Evolutionary conservation across 2,329 filamentous ascomycete genomes (phyloP).

Genomic region (Fusarium falciforme): DNA sequence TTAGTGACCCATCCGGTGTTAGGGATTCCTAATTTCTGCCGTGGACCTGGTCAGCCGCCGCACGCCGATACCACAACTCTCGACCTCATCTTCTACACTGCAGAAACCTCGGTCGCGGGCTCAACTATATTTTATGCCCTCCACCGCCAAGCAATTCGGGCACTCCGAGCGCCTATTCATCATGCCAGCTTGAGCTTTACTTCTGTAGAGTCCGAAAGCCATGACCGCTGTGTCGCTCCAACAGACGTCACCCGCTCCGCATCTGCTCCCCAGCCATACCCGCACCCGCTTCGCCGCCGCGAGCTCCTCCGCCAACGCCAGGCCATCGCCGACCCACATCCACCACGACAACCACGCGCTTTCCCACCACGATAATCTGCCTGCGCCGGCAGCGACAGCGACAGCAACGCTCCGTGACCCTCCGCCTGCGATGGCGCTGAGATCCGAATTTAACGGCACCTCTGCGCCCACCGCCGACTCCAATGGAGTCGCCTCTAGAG

Average conservation of each 20-base stretch:
- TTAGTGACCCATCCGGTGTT: conserved; percentile 14
- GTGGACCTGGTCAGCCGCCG: conserved; percentile 42
- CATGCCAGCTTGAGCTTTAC: conserved; percentile 41
- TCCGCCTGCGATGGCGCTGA: conserved; percentile 47
- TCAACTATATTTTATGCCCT: background rate
- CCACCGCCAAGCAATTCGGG: conserved; percentile 7
- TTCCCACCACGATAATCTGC: conserved; percentile 28
- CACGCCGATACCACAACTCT: conserved; percentile 30
- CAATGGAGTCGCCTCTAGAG: conserved; percentile 40
- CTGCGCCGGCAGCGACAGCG: conserved; percentile 26
- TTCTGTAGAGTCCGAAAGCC: conserved; percentile 12
- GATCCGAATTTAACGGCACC: conserved; percentile 48
- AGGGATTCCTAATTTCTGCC: conserved; percentile 44
- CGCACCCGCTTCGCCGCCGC: conserved; percentile 31
- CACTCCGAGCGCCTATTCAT: conserved; percentile 26
- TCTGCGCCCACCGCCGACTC: conserved; percentile 41
- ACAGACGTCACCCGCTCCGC: conserved; percentile 45
- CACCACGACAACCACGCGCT: conserved; percentile 39
- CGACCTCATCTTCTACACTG: conserved; percentile 25
- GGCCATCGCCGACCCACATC: conserved; percentile 31
- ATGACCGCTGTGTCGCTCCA: conserved; percentile 43
- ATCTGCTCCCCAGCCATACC: conserved; percentile 32
- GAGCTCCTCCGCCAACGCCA: conserved; percentile 42
- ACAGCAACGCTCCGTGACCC: conserved; percentile 35
- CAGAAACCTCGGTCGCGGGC: conserved; percentile 1